Evolutionary conservation across 2,329 filamentous ascomycete genomes (phyloP), one percentile per base, ranked within the genome.

Genomic region (Botrytis byssoidea): DNA sequence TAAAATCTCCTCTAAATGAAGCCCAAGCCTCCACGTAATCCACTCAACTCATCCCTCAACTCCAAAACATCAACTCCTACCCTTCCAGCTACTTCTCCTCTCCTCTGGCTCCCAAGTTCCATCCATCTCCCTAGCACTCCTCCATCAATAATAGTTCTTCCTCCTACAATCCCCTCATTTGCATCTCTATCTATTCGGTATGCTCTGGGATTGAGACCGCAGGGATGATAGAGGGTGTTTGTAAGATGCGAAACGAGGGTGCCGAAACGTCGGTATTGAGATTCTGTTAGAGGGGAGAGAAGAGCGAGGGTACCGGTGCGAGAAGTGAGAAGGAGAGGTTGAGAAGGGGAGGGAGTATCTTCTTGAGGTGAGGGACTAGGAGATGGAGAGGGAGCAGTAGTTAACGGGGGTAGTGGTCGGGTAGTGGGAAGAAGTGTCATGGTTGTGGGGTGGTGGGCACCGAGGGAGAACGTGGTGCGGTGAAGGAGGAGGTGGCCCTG

Each of bases 401-500:
- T 85, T 66, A 89, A 75, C 82, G 80, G 68, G 83, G 83, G 66
- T 68, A 87, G 81, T 12, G 85, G 84, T 68, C 88, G 82, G 6
- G 89, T 89, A 25, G 90, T 90, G 1, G 93, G 92, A 48, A 98
- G 87, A 67, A 98, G 88, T 32, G 91, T 90, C 77, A 94, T 91
- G 55, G 88, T 88, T 0, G 92, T 91, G 0, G 93, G 90, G 76
- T 91, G 88, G 82, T 97, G 93, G 29, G 89, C 89, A 55, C 93
- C 94, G 0, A 93, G 90, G 81, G 95, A 92, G 84, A 99, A 98
- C 74, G 94, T 93, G 71, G 93, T 93, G 74, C 93, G 91, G 82
- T 95, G 93, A 12, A 99, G 88, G 37, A 99, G 88, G 59, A 95
- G 89, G 79, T 95, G 92, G 67, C 96, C 96, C 73, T 95, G 93